Evolutionary conservation across 2,329 filamentous ascomycete genomes (phyloP).

Genomic region (Arthrobotrys conoides): DNA sequence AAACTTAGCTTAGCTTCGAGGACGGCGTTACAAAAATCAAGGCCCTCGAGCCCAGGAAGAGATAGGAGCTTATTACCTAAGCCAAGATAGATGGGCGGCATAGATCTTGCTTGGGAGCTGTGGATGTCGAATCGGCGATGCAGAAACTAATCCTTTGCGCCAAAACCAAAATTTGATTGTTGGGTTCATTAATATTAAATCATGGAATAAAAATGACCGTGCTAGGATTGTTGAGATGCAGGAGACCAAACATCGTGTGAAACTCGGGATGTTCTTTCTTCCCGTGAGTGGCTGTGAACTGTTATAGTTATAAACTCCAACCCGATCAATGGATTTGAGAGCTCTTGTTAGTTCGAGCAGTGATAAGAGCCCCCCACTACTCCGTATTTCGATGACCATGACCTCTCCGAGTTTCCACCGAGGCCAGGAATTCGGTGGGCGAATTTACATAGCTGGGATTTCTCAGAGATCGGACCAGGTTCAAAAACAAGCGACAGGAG

Average conservation of each 20-base stretch:
- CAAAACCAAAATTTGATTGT: neutral
- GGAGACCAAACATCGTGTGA: constrained; percentile 36
- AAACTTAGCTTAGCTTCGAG: constrained; percentile 4
- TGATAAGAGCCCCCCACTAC: constrained; percentile 7
- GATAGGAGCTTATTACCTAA: constrained; percentile 32
- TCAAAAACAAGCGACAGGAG: constrained; percentile 45
- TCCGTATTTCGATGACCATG: neutral
- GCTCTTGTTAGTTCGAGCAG: neutral
- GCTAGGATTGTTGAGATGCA: constrained; percentile 27
- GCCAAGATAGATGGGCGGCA: constrained; percentile 24
- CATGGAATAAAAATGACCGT: neutral
- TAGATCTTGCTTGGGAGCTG: neutral
- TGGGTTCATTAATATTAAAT: constrained; percentile 10
- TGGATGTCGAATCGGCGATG: constrained; percentile 29
- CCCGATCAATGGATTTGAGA: neutral
- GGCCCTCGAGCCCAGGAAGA: neutral
- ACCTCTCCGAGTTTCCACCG: neutral
- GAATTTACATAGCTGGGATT: neutral
- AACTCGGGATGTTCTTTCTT: constrained; percentile 23
- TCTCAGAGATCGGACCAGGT: constrained; percentile 41
- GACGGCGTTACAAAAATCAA: constrained; percentile 10
- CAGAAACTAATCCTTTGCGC: constrained; percentile 14
- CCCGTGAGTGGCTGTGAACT: neutral
- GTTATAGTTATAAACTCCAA: constrained; percentile 11
- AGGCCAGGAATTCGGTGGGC: constrained; percentile 12